A percentile compares a stretch with the other conserved stretches of the same genome.
Evolutionary conservation across 495 filamentous ascomycete species (phyloP).

Genomic region (Podospora conica): DNA sequence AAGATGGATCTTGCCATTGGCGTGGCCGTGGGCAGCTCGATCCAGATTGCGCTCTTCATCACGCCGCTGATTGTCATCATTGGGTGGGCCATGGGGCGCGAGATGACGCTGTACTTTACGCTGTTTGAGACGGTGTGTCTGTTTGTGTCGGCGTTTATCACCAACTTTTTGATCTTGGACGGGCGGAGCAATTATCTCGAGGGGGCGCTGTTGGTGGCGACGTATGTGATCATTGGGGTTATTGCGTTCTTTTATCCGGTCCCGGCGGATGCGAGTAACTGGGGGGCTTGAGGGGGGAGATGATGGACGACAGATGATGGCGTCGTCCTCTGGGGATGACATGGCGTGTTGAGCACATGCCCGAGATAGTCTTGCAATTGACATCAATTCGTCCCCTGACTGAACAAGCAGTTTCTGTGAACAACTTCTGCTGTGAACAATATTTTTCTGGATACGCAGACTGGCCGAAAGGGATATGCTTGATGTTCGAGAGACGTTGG

Average conservation of each 20-base stretch:
- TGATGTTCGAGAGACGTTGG: no score
- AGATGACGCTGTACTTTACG: conserved; percentile 87
- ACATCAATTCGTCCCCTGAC: not conserved
- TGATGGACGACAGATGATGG: not conserved
- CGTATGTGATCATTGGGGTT: conserved; percentile 73
- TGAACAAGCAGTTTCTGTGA: no score
- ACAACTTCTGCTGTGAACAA: no score
- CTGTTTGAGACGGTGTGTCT: conserved; percentile 84
- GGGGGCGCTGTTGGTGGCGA: conserved; percentile 71
- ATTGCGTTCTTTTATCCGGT: conserved; percentile 60
- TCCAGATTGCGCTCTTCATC: conserved; percentile 85
- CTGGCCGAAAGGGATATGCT: no score
- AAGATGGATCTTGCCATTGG: conserved; percentile 95
- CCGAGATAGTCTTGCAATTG: not conserved
- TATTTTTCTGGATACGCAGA: no score
- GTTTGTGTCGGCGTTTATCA: conserved; percentile 81
- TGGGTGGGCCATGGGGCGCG: conserved; percentile 76
- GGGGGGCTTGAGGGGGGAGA: conserved; percentile 4
- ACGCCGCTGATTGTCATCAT: conserved; percentile 83
- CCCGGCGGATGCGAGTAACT: conserved; percentile 40
- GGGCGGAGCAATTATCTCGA: conserved; percentile 86
- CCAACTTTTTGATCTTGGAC: conserved; percentile 86
- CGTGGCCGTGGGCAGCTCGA: conserved; percentile 80
- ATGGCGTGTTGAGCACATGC: not conserved
- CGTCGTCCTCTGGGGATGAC: not conserved